phyloP scores from a whole-genome alignment of 1,284 basidiomycete species.

The Entoloma clypeatum region DNA sequence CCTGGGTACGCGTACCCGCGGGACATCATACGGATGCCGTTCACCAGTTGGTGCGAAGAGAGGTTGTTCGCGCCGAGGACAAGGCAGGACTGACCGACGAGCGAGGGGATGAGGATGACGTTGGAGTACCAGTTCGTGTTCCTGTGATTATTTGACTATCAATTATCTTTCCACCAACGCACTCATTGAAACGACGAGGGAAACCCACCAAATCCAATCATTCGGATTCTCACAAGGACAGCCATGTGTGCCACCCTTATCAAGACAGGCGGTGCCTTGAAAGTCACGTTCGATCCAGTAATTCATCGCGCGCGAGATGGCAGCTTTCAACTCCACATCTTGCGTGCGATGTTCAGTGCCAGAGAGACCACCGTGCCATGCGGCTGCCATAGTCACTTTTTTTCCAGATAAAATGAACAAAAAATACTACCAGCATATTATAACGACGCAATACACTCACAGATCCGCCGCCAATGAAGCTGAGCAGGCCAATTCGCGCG shows the following conservation, averaged over 20 bases:
- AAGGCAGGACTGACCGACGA: slow-evolving; percentile 44
- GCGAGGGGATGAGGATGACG: slow-evolving; percentile 47
- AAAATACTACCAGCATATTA: slow-evolving; percentile 1
- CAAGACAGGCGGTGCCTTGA: slow-evolving; percentile 50
- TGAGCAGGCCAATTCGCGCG: slow-evolving; percentile 38
- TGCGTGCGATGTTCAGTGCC: slow-evolving; percentile 39
- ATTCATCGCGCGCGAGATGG: slow-evolving; percentile 53
- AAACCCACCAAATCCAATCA: slow-evolving; percentile 32
- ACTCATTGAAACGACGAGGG: not conserved
- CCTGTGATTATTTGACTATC: slow-evolving; percentile 16
- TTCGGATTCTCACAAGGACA: slow-evolving; percentile 58
- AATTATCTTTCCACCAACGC: not conserved
- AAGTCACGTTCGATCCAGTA: slow-evolving; percentile 69
- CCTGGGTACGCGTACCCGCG: slow-evolving; percentile 51
- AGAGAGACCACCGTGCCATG: slow-evolving; percentile 53
- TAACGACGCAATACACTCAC: slow-evolving; percentile 31
- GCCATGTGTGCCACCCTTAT: slow-evolving; percentile 44
- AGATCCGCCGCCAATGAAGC: slow-evolving; percentile 58
- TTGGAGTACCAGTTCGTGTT: slow-evolving; percentile 66
- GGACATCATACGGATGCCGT: slow-evolving; percentile 48
- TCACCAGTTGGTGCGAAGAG: slow-evolving; percentile 36
- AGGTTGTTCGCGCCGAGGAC: slow-evolving; percentile 51
- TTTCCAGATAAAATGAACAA: not conserved
- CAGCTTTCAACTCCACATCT: slow-evolving; percentile 35
- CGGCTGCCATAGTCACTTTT: slow-evolving; percentile 55